phyloP scores from a whole-genome alignment of 495 filamentous ascomycete genomes.

The Aspergillus diversus region DNA sequence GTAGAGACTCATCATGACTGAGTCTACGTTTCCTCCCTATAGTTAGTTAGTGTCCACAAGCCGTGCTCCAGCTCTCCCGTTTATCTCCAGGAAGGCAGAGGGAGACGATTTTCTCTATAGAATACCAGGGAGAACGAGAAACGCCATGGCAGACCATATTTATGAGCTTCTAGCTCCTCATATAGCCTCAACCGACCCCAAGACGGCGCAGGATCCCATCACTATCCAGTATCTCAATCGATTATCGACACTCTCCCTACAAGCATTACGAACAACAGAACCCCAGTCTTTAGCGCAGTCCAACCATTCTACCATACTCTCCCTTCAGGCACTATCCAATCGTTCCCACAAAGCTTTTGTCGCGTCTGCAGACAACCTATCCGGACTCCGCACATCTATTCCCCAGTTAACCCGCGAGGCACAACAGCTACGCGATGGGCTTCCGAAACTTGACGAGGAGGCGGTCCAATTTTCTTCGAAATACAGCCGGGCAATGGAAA shows the following conservation, averaged over 20 bases:
- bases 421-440: slow-evolving; percentile 64
- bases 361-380: slow-evolving; percentile 74
- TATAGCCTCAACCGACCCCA: slow-evolving; percentile 46
- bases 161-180: slow-evolving; percentile 73
- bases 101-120: too few species aligned
- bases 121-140: too few species aligned
- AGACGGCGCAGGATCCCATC: slow-evolving; percentile 43
- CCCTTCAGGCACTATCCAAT: slow-evolving; percentile 85
- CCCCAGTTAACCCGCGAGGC: slow-evolving; percentile 68
- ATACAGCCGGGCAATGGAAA: slow-evolving; percentile 75
- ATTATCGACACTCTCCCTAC: slow-evolving; percentile 77
- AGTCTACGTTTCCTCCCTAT: not conserved
- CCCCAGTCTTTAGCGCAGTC: slow-evolving; percentile 78
- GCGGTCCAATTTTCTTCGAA: slow-evolving; percentile 80
- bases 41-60: slow-evolving; percentile 5
- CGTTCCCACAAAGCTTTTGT: slow-evolving; percentile 91
- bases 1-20: slow-evolving; percentile 13
- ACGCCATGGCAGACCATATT: slow-evolving; percentile 68
- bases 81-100: not conserved
- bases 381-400: slow-evolving; percentile 67
- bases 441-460: slow-evolving; percentile 80
- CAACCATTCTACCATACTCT: slow-evolving; percentile 80
- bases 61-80: not conserved
- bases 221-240: slow-evolving; percentile 73
- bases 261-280: slow-evolving; percentile 72